Evolutionary conservation across 176 grass and related monocot species (phyloP), one percentile per base, ranked within the genome.

Genomic region (Zoysia japonica): DNA sequence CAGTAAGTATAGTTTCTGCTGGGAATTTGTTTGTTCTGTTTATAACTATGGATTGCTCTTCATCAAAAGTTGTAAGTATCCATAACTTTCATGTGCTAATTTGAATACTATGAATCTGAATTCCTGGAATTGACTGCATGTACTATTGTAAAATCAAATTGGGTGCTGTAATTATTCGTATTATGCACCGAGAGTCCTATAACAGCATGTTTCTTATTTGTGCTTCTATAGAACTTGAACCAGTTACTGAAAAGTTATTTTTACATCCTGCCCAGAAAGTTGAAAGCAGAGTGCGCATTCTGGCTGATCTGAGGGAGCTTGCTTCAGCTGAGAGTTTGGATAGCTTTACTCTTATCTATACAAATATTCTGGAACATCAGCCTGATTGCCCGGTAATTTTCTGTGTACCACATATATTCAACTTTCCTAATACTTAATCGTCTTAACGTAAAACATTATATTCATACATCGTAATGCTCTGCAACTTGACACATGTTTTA

Each of bases 241-340:
- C 42, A 67, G 13, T 66, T 65, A 43, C 63, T 89, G 65, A 84
- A 68, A 67, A 57, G 17, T 17, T 49, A 0, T 65, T 4, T 84
- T 47, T 85, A 45, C 61, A 53, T 80, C 77, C 20, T 81, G 28
- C 47, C 12, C 86, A 99, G 96, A 99, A 99, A 99, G 92, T 99
- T 76, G 96, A 99, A 77, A 96, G 78, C 81, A 96, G 96, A 88
- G 86, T 99, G 47, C 89, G 92, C 36, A 93, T 96, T 88, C 67
- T 99, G 70, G 90, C 83, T 75, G 96, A 99, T 99, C 87, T 99
- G 45, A 96, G 92, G 72, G 96, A 99, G 79, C 86, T 99, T 56
- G 96, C 90, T 81, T 99, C 96, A 75, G 96, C 96, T 80, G 96
- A 96, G 86, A 93, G 92, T 88, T 83, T 99, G 77, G 96, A 99